Evolutionary conservation across 2,329 filamentous ascomycete genomes (phyloP).

Genomic region (Epicoccum nigrum): DNA sequence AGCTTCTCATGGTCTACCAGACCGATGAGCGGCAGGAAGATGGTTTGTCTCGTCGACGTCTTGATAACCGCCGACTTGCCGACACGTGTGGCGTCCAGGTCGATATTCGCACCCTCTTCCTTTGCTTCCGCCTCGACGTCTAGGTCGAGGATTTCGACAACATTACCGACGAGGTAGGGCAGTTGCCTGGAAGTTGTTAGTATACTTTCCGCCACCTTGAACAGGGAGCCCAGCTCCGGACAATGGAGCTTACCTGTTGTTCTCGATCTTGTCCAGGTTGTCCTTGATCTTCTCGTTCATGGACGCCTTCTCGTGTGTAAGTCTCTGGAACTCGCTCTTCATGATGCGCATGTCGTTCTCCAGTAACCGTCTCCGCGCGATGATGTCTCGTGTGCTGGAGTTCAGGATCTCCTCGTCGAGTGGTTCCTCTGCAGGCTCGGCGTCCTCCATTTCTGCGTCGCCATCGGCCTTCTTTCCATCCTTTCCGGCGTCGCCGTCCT

Average conservation of each 20-base stretch:
- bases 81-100: constrained; percentile 92
- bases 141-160: constrained; percentile 94
- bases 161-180: constrained; percentile 97
- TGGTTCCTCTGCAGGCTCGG: constrained; percentile 69
- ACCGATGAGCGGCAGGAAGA: constrained; percentile 96
- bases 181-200: constrained; percentile 71
- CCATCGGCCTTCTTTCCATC: constrained; percentile 66
- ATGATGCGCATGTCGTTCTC: constrained; percentile 99
- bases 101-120: constrained; percentile 98
- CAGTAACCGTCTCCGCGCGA: constrained; percentile 85
- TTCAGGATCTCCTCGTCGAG: constrained; percentile 93
- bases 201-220: constrained; percentile 1
- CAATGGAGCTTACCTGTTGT: constrained; percentile 76
- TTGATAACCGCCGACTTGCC: constrained; percentile 99
- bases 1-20: constrained; percentile 94
- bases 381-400: constrained; percentile 92
- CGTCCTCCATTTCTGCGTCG: constrained; percentile 92
- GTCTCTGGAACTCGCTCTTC: constrained; percentile 93
- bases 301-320: constrained; percentile 91
- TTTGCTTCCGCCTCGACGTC: constrained; percentile 95
- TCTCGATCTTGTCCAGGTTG: constrained; percentile 98
- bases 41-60: constrained; percentile 96
- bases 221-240: background rate
- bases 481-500: constrained; percentile 60
- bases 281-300: constrained; percentile 99